Percentiles rank a stretch among this genome's conserved stretches.
phyloP scores from a whole-genome alignment of 768 basidiomycete genomes.

The Atractiella rhizophila region DNA sequence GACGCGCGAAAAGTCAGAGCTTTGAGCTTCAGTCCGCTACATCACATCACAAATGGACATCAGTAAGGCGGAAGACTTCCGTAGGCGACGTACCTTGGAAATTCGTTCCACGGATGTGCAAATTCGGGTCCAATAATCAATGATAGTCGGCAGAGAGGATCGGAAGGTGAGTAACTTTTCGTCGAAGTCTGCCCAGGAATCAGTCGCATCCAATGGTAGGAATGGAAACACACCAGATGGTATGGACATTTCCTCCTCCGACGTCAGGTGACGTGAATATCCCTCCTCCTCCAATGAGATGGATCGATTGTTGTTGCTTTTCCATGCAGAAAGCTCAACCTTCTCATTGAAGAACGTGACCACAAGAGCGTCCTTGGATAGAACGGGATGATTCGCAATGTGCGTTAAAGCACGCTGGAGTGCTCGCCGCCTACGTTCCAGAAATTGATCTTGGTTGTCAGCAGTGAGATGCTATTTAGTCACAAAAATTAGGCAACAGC shows the following conservation, averaged over 20 bases:
- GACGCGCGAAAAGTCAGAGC: conserved; percentile 46
- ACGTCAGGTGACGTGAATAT: conserved; percentile 20
- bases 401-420: conserved; percentile 54
- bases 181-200: too few relatives aligned
- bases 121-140: conserved; percentile 80
- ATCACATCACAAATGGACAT: conserved; percentile 36
- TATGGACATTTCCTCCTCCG: conserved; percentile 50
- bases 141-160: conserved; percentile 27
- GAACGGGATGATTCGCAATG: conserved; percentile 71
- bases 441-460: conserved; percentile 65
- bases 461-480: conserved; percentile 26
- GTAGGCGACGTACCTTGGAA: conserved; percentile 44
- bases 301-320: conserved; percentile 52
- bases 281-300: conserved; percentile 76
- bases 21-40: conserved; percentile 56
- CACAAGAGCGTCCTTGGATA: conserved; percentile 27
- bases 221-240: too few relatives aligned
- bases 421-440: conserved; percentile 71
- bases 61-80: background rate
- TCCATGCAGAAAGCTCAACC: conserved; percentile 20
- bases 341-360: conserved; percentile 10
- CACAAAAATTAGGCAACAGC: conserved; percentile 1
- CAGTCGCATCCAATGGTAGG: too few relatives aligned
- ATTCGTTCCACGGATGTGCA: conserved; percentile 65
- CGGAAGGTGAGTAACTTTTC: conserved; percentile 47